Conservation (phyloP, 2,329 filamentous ascomycete species). For the Akanthomyces muscarius region DNA sequence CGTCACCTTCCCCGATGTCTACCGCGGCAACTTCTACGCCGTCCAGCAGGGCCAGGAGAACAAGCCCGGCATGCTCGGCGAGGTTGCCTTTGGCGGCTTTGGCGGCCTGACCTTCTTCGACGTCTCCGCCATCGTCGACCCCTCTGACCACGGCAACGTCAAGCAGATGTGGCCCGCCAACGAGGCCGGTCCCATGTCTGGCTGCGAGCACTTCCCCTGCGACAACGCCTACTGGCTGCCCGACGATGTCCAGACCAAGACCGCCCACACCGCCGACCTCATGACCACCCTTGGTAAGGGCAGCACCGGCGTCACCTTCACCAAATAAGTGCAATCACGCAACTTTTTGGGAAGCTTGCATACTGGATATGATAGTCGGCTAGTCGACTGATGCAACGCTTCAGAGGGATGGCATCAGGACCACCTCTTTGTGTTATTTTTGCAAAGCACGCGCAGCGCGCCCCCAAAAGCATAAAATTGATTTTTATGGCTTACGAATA, state of each 20-base stretch:
- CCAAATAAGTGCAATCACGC: background rate
- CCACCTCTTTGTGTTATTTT: slow-evolving; percentile 3
- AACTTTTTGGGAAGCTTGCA: background rate
- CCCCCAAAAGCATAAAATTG: slow-evolving; percentile 12
- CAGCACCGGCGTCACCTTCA: slow-evolving; percentile 24
- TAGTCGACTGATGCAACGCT: slow-evolving; percentile 15
- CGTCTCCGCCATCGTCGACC: slow-evolving; percentile 54
- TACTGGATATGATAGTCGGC: slow-evolving; percentile 14
- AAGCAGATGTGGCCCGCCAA: slow-evolving; percentile 50
- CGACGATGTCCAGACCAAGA: slow-evolving; percentile 54
- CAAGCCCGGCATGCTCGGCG: slow-evolving; percentile 49
- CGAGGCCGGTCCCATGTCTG: slow-evolving; percentile 39
- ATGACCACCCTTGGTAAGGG: slow-evolving; percentile 47
- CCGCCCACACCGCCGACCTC: slow-evolving; percentile 44
- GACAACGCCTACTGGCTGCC: slow-evolving; percentile 49
- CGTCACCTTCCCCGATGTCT: slow-evolving; percentile 40
- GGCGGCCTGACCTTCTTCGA: slow-evolving; percentile 52
- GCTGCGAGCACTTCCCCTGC: slow-evolving; percentile 51
- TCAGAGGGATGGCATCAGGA: background rate
- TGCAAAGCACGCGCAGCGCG: slow-evolving; percentile 8
- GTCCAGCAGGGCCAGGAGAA: slow-evolving; percentile 41
- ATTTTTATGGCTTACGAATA: slow-evolving; percentile 17
- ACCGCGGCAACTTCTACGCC: slow-evolving; percentile 50
- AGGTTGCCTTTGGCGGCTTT: slow-evolving; percentile 47
- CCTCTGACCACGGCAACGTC: slow-evolving; percentile 46